phyloP scores from a whole-genome alignment of 2,329 filamentous ascomycete species.

The Colletotrichum sp. region DNA sequence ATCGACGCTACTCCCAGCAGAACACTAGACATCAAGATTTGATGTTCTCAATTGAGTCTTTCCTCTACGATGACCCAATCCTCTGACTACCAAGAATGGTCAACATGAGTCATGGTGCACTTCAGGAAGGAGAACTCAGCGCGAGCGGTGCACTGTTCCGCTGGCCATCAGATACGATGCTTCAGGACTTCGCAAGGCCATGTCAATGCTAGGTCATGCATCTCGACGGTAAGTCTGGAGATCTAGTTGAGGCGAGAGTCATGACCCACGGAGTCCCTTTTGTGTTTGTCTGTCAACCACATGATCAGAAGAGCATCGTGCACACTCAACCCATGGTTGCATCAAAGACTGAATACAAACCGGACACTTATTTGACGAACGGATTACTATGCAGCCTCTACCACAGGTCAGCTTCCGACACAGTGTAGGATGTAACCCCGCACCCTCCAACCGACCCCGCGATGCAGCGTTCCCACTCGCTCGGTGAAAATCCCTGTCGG shows the following conservation, averaged over 20 bases:
- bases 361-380: not conserved
- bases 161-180: not conserved
- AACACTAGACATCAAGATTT: not conserved
- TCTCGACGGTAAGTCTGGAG: not conserved
- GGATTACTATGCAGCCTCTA: not conserved
- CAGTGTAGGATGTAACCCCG: conserved; percentile 14
- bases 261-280: not conserved
- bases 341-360: not conserved
- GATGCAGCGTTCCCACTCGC: conserved; percentile 14
- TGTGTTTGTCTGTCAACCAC: not conserved
- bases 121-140: not conserved
- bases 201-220: not conserved
- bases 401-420: not conserved
- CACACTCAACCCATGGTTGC: not conserved
- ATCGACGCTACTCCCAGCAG: not conserved
- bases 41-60: not conserved
- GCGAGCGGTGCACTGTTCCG: not conserved
- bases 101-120: not conserved
- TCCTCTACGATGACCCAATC: not conserved
- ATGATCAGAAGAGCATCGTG: not conserved
- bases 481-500: conserved; percentile 12
- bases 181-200: not conserved
- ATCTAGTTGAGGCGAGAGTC: not conserved
- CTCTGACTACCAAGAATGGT: not conserved
- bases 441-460: conserved; percentile 18